phyloP scores from a whole-genome alignment of 75 land plant species.

The Picea glauca region DNA sequence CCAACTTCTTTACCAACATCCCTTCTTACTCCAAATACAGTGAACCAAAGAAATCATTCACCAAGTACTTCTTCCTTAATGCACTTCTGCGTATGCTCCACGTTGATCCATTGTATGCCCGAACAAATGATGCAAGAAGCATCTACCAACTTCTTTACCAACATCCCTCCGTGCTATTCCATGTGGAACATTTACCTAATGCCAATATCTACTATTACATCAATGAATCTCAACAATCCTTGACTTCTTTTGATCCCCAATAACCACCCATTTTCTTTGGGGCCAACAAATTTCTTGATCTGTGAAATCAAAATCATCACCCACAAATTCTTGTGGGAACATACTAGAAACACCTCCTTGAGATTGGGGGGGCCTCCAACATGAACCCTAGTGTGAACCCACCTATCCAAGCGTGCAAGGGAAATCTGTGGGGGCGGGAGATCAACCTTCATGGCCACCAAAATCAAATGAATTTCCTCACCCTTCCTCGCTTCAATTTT shows the following conservation, averaged over 20 bases:
- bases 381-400: slow-evolving; percentile 66
- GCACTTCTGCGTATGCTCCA: too few relatives aligned
- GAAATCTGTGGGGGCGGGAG: slow-evolving; percentile 69
- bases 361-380: slow-evolving; percentile 59
- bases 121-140: too few relatives aligned
- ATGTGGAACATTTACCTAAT: too few relatives aligned
- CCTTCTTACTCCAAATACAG: too few relatives aligned
- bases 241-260: slow-evolving; percentile 72
- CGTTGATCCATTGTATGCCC: too few relatives aligned
- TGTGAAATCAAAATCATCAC: slow-evolving; percentile 56
- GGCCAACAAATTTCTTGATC: slow-evolving; percentile 56
- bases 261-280: slow-evolving; percentile 80
- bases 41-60: too few relatives aligned
- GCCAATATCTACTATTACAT: too few relatives aligned
- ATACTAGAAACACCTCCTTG: slow-evolving; percentile 72
- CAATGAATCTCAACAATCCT: too few relatives aligned
- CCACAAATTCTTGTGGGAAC: slow-evolving; percentile 79
- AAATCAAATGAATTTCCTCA: slow-evolving; percentile 66
- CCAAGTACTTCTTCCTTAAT: too few relatives aligned
- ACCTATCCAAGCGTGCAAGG: slow-evolving; percentile 62
- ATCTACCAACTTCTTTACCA: too few relatives aligned
- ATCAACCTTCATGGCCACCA: slow-evolving; percentile 84
- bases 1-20: too few relatives aligned
- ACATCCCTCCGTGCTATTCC: too few relatives aligned
- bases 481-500: slow-evolving; percentile 71